Evolutionary conservation across 2,329 filamentous ascomycete genomes (phyloP), one percentile per base, ranked within the genome.

Genomic region (Pseudogymnoascus verrucosus): DNA sequence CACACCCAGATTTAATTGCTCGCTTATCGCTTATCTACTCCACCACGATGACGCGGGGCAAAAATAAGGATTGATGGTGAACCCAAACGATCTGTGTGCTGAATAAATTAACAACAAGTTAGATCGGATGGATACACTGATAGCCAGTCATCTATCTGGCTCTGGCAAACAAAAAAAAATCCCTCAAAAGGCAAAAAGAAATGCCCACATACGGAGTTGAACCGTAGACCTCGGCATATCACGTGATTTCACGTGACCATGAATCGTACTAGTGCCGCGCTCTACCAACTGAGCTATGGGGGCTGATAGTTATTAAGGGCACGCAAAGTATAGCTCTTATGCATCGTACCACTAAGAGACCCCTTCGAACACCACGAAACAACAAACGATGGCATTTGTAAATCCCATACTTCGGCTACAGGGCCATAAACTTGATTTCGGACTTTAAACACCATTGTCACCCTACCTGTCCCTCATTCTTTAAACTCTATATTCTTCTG

Each of bases 41-140:
- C 71, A 72, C 61, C 69, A 69, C 51, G 68, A 68, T 8, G 71
- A 71, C 68, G n/a, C 68, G 69, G 16, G 65, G 57, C 31, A 70
- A 65, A 66, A 69, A 69, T 62, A 70, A 64, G 28, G 65, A 36
- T 37, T 61, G 62, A 68, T 31, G 68, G 67, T 11, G 70, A 71
- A 68, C 66, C 57, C 34, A 69, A 68, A 61, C 68, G 62, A 69
- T 70, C 70, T 34, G 19, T 65, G 63, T 61, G 26, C n/a, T 61
- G 54, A 26, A 63, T 54, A 26, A 16, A 14, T 3, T 7, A 3
- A 31, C 8, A 31, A 31, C 28, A 11, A 31, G 10, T 31, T 31
- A 31, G 8, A 31, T 31, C 8, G 10, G 28, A 8, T 31, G 7
- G 28, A 4, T 10, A 7, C 3, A 31, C 10, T 31, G 28, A 31